Percentiles rank a stretch among this genome's conserved stretches.
These are phyloP conservation scores for Trametes gibbosa DNA, from an alignment of 768 basidiomycete species.

Conservation along the genomic window DNA sequence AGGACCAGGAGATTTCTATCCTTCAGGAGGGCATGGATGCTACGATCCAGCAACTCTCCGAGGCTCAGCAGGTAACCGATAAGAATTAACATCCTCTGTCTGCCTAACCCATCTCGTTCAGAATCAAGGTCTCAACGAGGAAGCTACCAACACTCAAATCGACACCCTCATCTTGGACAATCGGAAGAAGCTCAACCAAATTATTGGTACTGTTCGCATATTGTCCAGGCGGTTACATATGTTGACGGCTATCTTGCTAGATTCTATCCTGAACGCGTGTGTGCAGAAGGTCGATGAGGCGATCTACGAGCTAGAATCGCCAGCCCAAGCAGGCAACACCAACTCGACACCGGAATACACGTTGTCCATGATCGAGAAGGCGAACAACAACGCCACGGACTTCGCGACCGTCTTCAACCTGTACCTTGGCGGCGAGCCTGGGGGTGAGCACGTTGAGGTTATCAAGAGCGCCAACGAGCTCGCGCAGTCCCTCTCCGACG, in stretches of 20 bases:
- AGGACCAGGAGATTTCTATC: constrained; percentile 95
- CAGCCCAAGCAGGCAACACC: constrained; percentile 88
- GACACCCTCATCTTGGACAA: constrained; percentile 96
- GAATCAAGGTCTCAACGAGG: constrained; percentile 46
- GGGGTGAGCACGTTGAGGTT: constrained; percentile 95
- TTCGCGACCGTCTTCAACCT: constrained; percentile 95
- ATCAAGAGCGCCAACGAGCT: constrained; percentile 98
- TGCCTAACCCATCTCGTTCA: neutral
- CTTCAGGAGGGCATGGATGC: constrained; percentile 94
- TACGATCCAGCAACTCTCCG: constrained; percentile 83
- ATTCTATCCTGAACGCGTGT: constrained; percentile 95
- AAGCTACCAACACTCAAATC: constrained; percentile 94
- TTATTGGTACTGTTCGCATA: constrained; percentile 67
- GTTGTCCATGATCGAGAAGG: constrained; percentile 97
- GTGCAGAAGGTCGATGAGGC: constrained; percentile 96
- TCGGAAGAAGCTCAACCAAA: constrained; percentile 95
- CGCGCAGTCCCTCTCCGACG: constrained; percentile 89
- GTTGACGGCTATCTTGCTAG: constrained; percentile 40
- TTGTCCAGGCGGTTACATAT: constrained; percentile 1
- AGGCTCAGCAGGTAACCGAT: constrained; percentile 70
- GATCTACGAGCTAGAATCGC: constrained; percentile 97
- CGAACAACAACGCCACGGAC: constrained; percentile 90
- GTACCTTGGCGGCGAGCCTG: constrained; percentile 79
- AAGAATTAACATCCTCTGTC: neutral
- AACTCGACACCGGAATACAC: constrained; percentile 99